Percentiles rank a stretch among this genome's conserved stretches.
Conservation (phyloP, 108 stramenopile species). For the Mediolabrus comicus region DNA sequence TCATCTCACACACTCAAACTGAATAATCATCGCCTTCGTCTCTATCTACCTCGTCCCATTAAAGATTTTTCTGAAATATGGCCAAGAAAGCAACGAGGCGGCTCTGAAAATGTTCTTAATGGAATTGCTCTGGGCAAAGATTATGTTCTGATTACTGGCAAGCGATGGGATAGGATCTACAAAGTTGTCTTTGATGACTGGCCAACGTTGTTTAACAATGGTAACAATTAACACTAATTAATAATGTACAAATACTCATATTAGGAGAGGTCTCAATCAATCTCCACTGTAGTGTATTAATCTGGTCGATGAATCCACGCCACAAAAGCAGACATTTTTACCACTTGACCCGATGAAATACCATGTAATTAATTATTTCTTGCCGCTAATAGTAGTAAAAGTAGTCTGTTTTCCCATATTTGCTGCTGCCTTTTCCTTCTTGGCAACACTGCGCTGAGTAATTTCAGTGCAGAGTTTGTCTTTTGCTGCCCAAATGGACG, state of each 20-base stretch:
- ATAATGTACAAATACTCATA: background rate
- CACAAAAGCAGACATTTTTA: no score
- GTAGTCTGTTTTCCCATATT: no score
- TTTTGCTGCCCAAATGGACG: background rate
- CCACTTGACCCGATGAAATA: no score
- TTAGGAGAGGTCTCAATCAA: no score
- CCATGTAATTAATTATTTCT: no score
- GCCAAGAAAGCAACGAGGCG: constrained; percentile 46
- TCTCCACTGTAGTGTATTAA: no score
- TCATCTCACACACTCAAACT: background rate
- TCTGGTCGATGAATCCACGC: no score
- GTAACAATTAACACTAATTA: background rate
- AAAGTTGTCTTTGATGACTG: constrained; percentile 46
- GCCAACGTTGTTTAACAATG: constrained; percentile 37
- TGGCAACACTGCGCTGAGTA: background rate
- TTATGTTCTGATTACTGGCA: constrained; percentile 72
- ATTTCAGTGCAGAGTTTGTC: background rate
- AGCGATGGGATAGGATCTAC: constrained; percentile 77
- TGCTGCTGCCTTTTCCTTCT: no score
- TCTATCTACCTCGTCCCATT: background rate
- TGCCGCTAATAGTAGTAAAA: no score
- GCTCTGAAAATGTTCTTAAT: constrained; percentile 75
- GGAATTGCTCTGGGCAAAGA: constrained; percentile 80
- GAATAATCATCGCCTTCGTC: background rate
- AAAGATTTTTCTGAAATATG: constrained; percentile 69